phyloP scores from a whole-genome alignment of 2,329 filamentous ascomycete species.

The Diplodia sapinea region DNA sequence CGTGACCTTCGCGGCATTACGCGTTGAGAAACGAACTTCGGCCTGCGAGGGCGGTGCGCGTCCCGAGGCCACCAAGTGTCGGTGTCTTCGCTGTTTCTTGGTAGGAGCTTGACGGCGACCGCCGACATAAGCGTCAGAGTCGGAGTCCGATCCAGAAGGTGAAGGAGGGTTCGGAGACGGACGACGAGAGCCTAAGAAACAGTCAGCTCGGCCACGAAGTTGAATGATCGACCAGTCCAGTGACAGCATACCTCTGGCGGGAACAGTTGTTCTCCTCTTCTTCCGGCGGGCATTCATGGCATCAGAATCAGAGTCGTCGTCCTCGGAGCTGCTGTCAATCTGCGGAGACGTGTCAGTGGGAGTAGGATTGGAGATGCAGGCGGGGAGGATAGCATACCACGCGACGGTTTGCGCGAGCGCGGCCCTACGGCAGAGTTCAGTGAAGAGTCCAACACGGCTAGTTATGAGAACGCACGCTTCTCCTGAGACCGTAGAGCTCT shows the following conservation, averaged over 20 bases:
- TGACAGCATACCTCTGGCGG: conserved; percentile 68
- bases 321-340: conserved; percentile 64
- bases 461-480: conserved; percentile 72
- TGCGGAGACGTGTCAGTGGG: conserved; percentile 37
- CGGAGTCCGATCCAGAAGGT: conserved; percentile 71
- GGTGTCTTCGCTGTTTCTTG: conserved; percentile 77
- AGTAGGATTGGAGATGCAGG: conserved; percentile 6
- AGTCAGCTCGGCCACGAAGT: conserved; percentile 53
- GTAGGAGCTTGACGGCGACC: conserved; percentile 68
- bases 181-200: conserved; percentile 60
- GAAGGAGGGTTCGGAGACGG: conserved; percentile 55
- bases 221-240: conserved; percentile 39
- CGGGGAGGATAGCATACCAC: conserved; percentile 55
- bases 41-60: conserved; percentile 67
- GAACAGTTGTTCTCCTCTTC: conserved; percentile 70
- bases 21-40: conserved; percentile 90
- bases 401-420: conserved; percentile 66
- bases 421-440: conserved; percentile 55
- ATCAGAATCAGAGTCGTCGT: conserved; percentile 77
- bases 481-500: conserved; percentile 89
- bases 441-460: conserved; percentile 33
- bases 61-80: conserved; percentile 68
- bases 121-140: conserved; percentile 73
- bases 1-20: conserved; percentile 76
- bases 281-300: conserved; percentile 67